These are phyloP conservation scores for Vigna angularis DNA, from an alignment of 306 rosid species.

Conservation along the genomic window DNA sequence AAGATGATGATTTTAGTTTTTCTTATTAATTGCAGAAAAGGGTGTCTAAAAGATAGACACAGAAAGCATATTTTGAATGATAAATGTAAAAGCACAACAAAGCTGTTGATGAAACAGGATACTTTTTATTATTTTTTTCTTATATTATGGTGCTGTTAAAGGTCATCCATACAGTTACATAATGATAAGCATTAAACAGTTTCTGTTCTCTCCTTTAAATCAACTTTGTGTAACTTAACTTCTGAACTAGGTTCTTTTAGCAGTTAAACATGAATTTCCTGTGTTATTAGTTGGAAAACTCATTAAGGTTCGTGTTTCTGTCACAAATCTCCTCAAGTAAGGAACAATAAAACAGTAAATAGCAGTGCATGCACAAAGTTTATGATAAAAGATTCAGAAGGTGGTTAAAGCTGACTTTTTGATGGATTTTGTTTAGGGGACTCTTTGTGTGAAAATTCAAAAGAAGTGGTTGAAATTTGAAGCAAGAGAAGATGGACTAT, in stretches of 20 bases:
- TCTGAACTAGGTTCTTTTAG: neutral
- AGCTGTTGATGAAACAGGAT: neutral
- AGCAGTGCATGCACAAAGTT: neutral
- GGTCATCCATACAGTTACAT: constrained; percentile 8
- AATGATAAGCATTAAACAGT: neutral
- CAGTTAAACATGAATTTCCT: neutral
- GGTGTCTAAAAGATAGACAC: neutral
- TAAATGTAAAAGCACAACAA: neutral
- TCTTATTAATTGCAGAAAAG: neutral
- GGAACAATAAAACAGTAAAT: neutral
- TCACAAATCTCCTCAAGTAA: constrained; percentile 6
- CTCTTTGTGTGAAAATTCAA: constrained; percentile 37
- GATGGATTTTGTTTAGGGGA: constrained; percentile 38
- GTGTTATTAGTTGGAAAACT: neutral
- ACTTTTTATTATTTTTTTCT: neutral
- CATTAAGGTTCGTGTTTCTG: neutral
- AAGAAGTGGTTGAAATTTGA: constrained; percentile 46
- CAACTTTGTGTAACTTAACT: neutral
- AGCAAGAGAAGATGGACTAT: constrained; percentile 75
- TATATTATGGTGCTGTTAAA: neutral
- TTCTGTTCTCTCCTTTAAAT: neutral
- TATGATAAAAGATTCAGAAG: constrained; percentile 9
- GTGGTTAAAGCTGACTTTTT: constrained; percentile 8
- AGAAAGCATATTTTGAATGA: constrained; percentile 6
- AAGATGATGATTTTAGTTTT: neutral